Base-by-base conservation (phyloP, 2,329 filamentous ascomycete genomes). In the Tympanopsis confertula region DNA sequence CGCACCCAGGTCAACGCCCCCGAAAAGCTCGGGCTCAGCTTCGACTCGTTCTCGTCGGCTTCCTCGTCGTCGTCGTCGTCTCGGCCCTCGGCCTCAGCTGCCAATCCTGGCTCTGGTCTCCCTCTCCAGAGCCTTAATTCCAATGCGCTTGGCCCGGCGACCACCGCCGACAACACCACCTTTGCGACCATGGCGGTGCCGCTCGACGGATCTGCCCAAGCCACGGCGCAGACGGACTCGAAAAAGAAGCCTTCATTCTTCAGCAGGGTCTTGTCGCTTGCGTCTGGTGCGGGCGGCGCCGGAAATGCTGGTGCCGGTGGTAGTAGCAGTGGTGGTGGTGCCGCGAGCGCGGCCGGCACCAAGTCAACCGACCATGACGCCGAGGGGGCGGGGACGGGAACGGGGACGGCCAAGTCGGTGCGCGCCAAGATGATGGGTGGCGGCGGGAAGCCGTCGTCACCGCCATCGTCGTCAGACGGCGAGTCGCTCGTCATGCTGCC, bases 211-310 rank as follows among this genome's bases (percentile, higher is more conserved):
- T 26, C 46, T 1, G 47, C 52, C 7, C 54, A 56, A 10, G 41
- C 44, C 19, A 47, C 42, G 13, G 41, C 52, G 3, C 59, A 56
- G 17, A 45, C 52, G 13, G 61, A 68, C 36, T 59, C 59, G 41
- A 82, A 77, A 54, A 78, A 73, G 50, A 60, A 69, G 36, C 81
- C 76, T 74, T 73, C 70, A 15, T 58, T 85, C 2, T 53, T 85
- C 4, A 73, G 74, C 35, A 82, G 74, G 49, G 68, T 83, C 2
- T 65, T 83, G 20, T 66, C 66, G 5, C 62, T 69, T 12, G 55
- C 59, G 3, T 42, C 48, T 2, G 33, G 33, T n/a, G 32, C 36
- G 26, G 26, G 39, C 30, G 42, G 38, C 3, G 37, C 22, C 39
- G 41, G 41, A 13, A 4, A 26, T 36, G 4, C 37, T 41, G 14